These are phyloP conservation scores for Plasmodium inui DNA, from an alignment of 169 alveolate species.

Conservation along the genomic window DNA sequence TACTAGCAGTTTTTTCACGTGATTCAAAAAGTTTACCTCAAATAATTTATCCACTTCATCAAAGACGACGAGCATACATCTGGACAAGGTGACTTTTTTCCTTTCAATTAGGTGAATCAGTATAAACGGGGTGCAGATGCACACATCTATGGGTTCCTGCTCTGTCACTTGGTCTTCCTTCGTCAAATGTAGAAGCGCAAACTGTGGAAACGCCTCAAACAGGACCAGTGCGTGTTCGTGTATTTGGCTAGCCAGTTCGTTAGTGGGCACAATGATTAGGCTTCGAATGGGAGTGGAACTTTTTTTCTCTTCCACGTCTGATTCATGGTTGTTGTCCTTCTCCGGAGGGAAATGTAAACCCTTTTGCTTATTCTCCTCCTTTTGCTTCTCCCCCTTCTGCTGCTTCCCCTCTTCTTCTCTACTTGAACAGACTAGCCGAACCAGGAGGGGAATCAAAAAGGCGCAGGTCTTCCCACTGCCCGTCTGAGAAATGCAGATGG, in stretches of 20 bases:
- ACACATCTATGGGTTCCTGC: constrained; percentile 8
- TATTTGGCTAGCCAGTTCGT: constrained; percentile 56
- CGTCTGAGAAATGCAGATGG: constrained; percentile 85
- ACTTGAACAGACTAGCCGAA: not conserved
- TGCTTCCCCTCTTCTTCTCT: not conserved
- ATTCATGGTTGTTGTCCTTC: not conserved
- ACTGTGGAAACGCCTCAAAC: constrained; percentile 30
- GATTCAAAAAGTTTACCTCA: constrained; percentile 51
- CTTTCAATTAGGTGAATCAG: constrained; percentile 16
- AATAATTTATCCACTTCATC: constrained; percentile 74
- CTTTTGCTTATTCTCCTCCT: not conserved
- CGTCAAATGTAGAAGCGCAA: not conserved
- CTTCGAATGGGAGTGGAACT: constrained; percentile 4
- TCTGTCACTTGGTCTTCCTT: constrained; percentile 29
- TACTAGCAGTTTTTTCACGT: constrained; percentile 9
- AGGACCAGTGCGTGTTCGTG: constrained; percentile 50
- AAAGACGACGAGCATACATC: constrained; percentile 54
- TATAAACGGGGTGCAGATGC: constrained; percentile 57
- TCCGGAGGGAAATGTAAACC: not conserved
- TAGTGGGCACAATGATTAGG: constrained; percentile 55
- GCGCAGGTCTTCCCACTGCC: constrained; percentile 89
- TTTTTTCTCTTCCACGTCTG: not conserved
- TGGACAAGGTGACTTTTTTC: constrained; percentile 40
- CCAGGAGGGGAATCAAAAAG: constrained; percentile 79
- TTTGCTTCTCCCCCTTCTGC: not conserved